Evolutionary conservation across 345 rosid species (phyloP).

Genomic region (Corymbia maculata): DNA sequence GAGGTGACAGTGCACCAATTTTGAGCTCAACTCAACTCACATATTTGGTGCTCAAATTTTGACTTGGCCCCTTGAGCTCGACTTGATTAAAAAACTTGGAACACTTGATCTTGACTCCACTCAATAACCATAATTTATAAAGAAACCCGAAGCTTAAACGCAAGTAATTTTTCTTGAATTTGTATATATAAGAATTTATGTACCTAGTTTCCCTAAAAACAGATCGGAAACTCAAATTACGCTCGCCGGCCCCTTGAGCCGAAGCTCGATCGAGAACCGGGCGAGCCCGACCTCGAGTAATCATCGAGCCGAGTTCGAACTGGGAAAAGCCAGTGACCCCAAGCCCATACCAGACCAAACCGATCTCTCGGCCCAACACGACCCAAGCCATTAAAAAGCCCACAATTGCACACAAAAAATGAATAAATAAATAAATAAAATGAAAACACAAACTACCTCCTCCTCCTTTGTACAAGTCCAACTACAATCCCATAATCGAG

Average conservation of each 20-base stretch:
- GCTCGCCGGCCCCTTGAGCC: background rate
- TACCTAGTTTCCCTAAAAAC: no score
- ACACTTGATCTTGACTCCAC: background rate
- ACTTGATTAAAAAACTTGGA: background rate
- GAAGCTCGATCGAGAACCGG: background rate
- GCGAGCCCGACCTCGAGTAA: background rate
- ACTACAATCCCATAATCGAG: background rate
- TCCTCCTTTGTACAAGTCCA: background rate
- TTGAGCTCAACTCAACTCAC: background rate
- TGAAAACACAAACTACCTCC: background rate
- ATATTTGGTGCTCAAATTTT: background rate
- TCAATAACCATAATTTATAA: background rate
- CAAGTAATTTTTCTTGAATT: background rate
- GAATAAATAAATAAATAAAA: background rate
- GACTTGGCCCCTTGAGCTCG: background rate
- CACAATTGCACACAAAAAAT: background rate
- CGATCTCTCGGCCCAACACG: background rate
- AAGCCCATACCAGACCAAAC: background rate
- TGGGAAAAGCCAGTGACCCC: background rate
- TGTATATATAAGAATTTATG: background rate
- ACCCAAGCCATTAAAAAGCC: background rate
- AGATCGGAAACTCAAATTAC: background rate
- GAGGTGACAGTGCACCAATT: no score
- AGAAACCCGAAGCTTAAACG: background rate
- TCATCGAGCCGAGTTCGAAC: background rate